Conservation (phyloP, 345 rosid genomes). For the Alliaria petiolata region DNA sequence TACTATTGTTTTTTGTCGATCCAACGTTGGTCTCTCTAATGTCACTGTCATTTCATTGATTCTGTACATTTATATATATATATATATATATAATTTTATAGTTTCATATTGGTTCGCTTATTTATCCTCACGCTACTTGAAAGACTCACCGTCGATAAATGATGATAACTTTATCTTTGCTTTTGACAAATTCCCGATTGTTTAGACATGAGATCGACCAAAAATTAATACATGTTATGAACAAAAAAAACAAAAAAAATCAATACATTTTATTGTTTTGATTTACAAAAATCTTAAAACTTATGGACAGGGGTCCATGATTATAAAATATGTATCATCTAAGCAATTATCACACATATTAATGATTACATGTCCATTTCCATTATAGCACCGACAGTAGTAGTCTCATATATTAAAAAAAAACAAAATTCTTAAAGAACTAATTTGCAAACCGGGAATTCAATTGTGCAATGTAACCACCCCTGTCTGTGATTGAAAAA, state of each 20-base stretch:
- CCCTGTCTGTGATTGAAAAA: not conserved
- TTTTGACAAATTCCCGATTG: too few relatives aligned
- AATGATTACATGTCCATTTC: slow-evolving; percentile 33
- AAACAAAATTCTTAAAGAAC: not conserved
- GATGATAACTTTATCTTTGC: not conserved
- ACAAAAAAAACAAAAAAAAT: too few relatives aligned
- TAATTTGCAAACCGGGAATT: not conserved
- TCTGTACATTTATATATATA: too few relatives aligned
- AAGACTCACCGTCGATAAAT: not conserved
- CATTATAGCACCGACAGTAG: slow-evolving; percentile 31
- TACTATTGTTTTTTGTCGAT: slow-evolving; percentile 7
- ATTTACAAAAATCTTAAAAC: not conserved
- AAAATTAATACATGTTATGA: not conserved
- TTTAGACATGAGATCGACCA: not conserved
- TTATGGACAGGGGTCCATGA: slow-evolving; percentile 21
- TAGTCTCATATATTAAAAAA: not conserved
- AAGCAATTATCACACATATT: slow-evolving; percentile 25
- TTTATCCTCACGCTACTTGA: not conserved
- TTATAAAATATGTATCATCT: slow-evolving; percentile 1
- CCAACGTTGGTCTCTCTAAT: slow-evolving; percentile 20
- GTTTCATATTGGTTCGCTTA: not conserved
- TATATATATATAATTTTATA: not conserved
- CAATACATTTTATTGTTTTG: not conserved
- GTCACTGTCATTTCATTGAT: not conserved
- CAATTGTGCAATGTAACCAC: not conserved